These are phyloP conservation scores for Russula sp. DNA, from an alignment of 768 basidiomycete genomes.

Conservation along the genomic window DNA sequence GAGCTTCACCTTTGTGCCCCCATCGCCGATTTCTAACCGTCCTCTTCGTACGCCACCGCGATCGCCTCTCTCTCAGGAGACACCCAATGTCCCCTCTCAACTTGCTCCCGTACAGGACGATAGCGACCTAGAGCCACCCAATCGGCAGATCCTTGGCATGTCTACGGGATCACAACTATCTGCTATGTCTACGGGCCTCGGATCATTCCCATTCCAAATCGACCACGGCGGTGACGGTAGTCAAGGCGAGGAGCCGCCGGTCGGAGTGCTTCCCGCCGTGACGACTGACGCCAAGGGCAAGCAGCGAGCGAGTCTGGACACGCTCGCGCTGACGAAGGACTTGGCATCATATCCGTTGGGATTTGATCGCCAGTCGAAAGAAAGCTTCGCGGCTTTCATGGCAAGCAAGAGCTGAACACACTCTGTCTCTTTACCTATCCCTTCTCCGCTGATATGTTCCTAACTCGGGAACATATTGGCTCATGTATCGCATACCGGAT, in stretches of 20 bases:
- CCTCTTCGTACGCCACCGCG: slow-evolving; percentile 70
- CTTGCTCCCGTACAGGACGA: slow-evolving; percentile 10
- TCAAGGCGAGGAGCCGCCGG: slow-evolving; percentile 7
- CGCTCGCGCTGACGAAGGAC: slow-evolving; percentile 76
- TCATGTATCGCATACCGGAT: slow-evolving; percentile 11
- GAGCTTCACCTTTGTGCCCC: slow-evolving; percentile 85
- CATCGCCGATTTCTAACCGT: slow-evolving; percentile 80
- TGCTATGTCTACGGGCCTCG: slow-evolving; percentile 72
- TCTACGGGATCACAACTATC: slow-evolving; percentile 75
- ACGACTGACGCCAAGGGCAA: slow-evolving; percentile 32
- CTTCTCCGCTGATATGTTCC: not conserved
- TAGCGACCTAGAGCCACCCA: slow-evolving; percentile 39
- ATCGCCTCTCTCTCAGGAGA: slow-evolving; percentile 62
- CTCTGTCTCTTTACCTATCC: not conserved
- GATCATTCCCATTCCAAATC: slow-evolving; percentile 84
- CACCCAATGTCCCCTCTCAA: not conserved
- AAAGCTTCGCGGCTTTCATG: slow-evolving; percentile 12
- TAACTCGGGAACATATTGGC: not conserved
- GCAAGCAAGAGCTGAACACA: slow-evolving; percentile 3
- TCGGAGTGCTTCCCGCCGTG: not conserved
- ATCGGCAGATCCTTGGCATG: slow-evolving; percentile 57
- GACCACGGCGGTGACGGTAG: slow-evolving; percentile 44
- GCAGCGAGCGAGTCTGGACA: slow-evolving; percentile 79
- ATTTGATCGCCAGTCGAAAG: slow-evolving; percentile 41
- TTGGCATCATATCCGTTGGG: slow-evolving; percentile 78